Base-by-base conservation (phyloP, 1,284 basidiomycete species). In the Puccinia novopanici region DNA sequence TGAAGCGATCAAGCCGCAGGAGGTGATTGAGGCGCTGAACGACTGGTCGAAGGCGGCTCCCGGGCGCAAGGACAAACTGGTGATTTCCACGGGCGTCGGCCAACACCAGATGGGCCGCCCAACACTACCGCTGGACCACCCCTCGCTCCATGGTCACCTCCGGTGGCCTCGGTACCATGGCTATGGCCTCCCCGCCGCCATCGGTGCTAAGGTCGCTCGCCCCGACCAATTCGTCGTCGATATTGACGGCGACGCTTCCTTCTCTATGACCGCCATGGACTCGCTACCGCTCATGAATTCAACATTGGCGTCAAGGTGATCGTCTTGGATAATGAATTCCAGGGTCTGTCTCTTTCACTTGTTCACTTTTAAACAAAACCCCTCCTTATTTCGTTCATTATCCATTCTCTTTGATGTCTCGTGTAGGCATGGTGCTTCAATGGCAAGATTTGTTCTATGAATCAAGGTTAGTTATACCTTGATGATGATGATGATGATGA, bases 51-150 rank as follows among this genome's bases (percentile, higher is more conserved):
- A 94, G 87, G 90, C 89, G 1, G 88, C 88, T 17, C 50, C 65
- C 81, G 88, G 90, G 81, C 89, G 89, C 85, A 97, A 99, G 88
- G 92, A 94, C 77, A 90, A 98, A 61, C 89, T 98, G 42, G 88
- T 99, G 84, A 88, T 99, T 82, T 88, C 93, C 3, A 98, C 97
- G 3, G 96, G 96, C 84, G 97, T 99, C 34, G 97, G 97, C 5
- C 96, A 98, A 87, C 96, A 99, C 88, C 96, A 99, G 87, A 99
- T 99, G 95, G 95, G 95, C 96, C 0, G 94, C 93, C 68, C 97
- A 99, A 87, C 89, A 92, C 86, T 98, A 91, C 87, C 89, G 95
- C 83, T 98, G 95, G 95, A 92, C 88, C 81, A 87, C 91, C 75
- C 96, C 96, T 0, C 89, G 91, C 59, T 90, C 93, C 50, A 93